Percentiles rank a stretch among this genome's conserved stretches.
These are phyloP conservation scores for Hygrocybe coccinea DNA, from an alignment of 768 basidiomycete genomes.

Conservation along the genomic window DNA sequence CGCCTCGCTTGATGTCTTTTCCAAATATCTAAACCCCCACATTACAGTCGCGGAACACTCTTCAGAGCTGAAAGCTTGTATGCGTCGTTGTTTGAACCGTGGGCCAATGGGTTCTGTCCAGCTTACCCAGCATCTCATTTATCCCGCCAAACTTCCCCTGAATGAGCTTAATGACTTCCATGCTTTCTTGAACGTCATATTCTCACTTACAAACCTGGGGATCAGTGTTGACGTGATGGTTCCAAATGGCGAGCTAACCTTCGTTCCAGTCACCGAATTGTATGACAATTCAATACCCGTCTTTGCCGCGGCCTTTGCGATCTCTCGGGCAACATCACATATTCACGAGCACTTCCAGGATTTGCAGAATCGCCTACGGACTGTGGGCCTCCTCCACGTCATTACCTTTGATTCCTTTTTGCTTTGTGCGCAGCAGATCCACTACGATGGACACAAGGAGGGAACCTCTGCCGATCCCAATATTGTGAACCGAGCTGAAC, in stretches of 20 bases:
- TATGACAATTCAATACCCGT: not conserved
- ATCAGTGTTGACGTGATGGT: too few species aligned
- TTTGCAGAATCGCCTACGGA: too few species aligned
- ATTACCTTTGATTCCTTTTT: not conserved
- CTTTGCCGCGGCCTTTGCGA: not conserved
- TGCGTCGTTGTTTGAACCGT: too few species aligned
- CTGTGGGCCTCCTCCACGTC: not conserved
- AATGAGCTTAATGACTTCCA: too few species aligned
- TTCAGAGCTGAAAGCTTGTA: too few species aligned
- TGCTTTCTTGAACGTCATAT: too few species aligned
- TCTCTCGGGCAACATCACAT: not conserved
- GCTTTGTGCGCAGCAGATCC: slow-evolving; percentile 9
- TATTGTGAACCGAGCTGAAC: slow-evolving; percentile 22
- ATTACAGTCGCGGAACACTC: too few species aligned
- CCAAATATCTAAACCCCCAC: not conserved
- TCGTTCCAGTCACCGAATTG: not conserved
- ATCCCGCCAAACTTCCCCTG: too few species aligned
- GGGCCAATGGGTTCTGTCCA: too few species aligned
- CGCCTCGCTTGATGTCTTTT: slow-evolving; percentile 5
- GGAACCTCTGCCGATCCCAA: slow-evolving; percentile 14
- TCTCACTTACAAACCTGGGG: too few species aligned
- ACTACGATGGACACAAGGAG: slow-evolving; percentile 20
- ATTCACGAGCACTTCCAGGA: not conserved
- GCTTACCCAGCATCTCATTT: too few species aligned
- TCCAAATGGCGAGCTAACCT: too few species aligned